A percentile compares a stretch with the other conserved stretches of the same genome.
These are phyloP conservation scores for Fusarium nodosum DNA, from an alignment of 2,329 filamentous ascomycete species.

Conservation along the genomic window DNA sequence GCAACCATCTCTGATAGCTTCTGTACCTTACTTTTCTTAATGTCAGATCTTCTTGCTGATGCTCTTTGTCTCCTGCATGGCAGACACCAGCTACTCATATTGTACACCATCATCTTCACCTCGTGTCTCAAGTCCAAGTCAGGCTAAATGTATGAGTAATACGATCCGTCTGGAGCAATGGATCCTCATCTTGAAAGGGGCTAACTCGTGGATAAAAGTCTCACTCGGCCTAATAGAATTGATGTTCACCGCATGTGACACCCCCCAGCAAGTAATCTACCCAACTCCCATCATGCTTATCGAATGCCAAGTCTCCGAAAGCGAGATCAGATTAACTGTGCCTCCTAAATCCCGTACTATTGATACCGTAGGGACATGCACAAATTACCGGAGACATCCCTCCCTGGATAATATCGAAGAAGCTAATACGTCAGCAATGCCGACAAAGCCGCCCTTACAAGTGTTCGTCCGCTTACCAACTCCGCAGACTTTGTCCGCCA, in stretches of 20 bases:
- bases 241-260: neutral
- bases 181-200: neutral
- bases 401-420: constrained; percentile 1
- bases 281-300: neutral
- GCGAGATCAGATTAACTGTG: neutral
- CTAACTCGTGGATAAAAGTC: neutral
- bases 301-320: neutral
- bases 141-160: neutral
- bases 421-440: constrained; percentile 1
- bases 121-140: neutral
- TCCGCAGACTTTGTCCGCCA: constrained; percentile 29
- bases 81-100: neutral
- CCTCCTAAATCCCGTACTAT: neutral
- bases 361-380: neutral
- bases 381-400: neutral
- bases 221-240: neutral
- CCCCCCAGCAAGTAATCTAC: neutral
- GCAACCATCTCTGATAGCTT: neutral
- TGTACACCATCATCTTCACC: too few species aligned
- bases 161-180: neutral
- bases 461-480: constrained; percentile 31
- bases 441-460: constrained; percentile 21
- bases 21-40: neutral
- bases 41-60: neutral
- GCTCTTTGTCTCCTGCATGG: neutral